phyloP scores from a whole-genome alignment of 768 basidiomycete genomes.

The Tylopilus plumbeoviolaceoides region DNA sequence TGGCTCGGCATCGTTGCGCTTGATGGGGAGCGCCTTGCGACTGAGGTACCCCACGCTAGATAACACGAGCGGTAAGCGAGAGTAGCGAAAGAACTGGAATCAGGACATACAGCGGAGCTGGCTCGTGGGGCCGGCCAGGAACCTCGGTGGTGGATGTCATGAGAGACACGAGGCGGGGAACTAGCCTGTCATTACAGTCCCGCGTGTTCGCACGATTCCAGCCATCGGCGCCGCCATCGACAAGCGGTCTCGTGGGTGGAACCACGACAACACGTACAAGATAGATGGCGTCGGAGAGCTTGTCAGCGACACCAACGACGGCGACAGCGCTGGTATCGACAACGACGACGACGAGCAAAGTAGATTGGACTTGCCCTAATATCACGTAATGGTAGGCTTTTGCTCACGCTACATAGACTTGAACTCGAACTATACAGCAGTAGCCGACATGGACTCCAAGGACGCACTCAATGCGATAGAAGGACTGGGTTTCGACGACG shows the following conservation, averaged over 20 bases:
- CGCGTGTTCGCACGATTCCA: conserved; percentile 29
- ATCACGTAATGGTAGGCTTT: conserved; percentile 24
- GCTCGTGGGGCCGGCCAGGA: conserved; percentile 44
- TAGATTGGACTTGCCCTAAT: conserved; percentile 5
- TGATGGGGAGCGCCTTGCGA: conserved; percentile 67
- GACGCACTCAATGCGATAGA: conserved; percentile 37
- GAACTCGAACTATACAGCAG: background rate
- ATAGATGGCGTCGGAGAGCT: background rate
- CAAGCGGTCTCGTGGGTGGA: conserved; percentile 3
- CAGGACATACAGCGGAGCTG: conserved; percentile 48
- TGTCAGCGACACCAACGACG: conserved; percentile 4
- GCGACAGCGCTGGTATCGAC: conserved; percentile 8
- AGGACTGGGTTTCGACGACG: conserved; percentile 56
- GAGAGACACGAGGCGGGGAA: conserved; percentile 32
- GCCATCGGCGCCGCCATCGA: conserved; percentile 13
- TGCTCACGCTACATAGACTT: conserved; percentile 19
- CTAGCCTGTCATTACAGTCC: conserved; percentile 19
- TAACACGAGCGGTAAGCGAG: conserved; percentile 11
- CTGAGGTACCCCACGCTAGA: conserved; percentile 55
- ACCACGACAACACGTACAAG: background rate
- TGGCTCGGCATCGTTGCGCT: conserved; percentile 78
- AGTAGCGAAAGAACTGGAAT: conserved; percentile 8
- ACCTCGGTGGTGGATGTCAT: conserved; percentile 46
- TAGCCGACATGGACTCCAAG: conserved; percentile 21
- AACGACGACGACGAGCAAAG: background rate